A percentile compares a stretch with the other conserved stretches of the same genome.
Evolutionary conservation across 1,284 basidiomycete species (phyloP).

Genomic region (Cerrena zonata): DNA sequence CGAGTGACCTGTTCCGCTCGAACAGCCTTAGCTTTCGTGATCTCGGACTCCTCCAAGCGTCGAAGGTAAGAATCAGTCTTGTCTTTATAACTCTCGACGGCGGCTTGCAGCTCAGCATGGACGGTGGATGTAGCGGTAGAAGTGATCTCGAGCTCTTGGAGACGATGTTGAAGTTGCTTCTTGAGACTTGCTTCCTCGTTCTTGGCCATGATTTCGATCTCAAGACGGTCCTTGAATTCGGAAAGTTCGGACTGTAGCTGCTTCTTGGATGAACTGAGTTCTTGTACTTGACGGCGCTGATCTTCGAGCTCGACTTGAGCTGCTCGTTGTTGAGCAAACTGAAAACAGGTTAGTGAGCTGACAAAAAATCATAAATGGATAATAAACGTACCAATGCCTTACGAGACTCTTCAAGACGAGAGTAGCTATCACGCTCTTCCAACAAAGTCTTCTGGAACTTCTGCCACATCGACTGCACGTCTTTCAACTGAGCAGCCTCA

Average conservation of each 20-base stretch:
- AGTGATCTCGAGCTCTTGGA: constrained; percentile 66
- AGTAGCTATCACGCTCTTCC: constrained; percentile 57
- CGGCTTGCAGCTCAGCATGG: constrained; percentile 61
- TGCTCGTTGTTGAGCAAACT: constrained; percentile 67
- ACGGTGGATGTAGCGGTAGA: constrained; percentile 55
- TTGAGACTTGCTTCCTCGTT: constrained; percentile 60
- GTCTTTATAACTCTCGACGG: constrained; percentile 58
- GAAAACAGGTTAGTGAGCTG: constrained; percentile 7
- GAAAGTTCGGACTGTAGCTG: constrained; percentile 54
- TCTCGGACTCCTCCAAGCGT: constrained; percentile 66
- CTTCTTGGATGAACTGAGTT: constrained; percentile 51
- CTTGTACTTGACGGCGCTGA: constrained; percentile 55
- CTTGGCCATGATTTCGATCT: constrained; percentile 45
- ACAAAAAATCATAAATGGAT: not conserved
- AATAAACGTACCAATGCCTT: constrained; percentile 57
- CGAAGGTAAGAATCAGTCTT: constrained; percentile 58
- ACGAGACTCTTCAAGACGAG: constrained; percentile 64
- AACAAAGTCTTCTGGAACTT: constrained; percentile 61
- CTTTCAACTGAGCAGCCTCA: constrained; percentile 57
- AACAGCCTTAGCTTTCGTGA: constrained; percentile 58
- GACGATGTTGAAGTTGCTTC: constrained; percentile 51
- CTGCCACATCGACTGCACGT: constrained; percentile 62
- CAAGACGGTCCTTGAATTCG: constrained; percentile 51
- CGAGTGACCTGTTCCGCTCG: constrained; percentile 62
- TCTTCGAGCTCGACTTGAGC: constrained; percentile 60